Base-by-base conservation (phyloP, 2,329 filamentous ascomycete genomes). In the Aspergillus tanneri region DNA sequence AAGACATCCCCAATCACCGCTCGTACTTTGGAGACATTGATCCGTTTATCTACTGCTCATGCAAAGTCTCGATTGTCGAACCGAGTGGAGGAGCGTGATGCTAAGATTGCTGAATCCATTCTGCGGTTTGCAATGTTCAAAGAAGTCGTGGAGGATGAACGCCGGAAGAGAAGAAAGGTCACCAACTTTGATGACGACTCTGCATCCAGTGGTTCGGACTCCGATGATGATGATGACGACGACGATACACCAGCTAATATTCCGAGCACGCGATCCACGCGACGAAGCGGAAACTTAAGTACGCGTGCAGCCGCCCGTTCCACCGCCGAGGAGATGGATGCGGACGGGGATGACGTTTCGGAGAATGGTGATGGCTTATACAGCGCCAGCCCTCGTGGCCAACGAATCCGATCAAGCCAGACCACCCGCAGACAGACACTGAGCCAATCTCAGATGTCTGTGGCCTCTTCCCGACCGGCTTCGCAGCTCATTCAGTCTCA, bases 71-170 rank as follows among this genome's bases (percentile, higher is more conserved):
- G 93, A 23, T 77, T 99, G 5, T 96, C 90, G 1, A 90, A 83
- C 64, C 79, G 89, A 32, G 90, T 99, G 2, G 91, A 97, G 56
- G 87, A 95, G 67, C 85, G 86, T 46, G 93, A 99, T 68, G 91
- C 92, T 1, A 74, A 88, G 44, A 85, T 90, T 25, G 93, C 93
- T 8, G 92, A 99, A 68, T 81, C 84, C 7, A 95, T 99, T 56
- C 75, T 99, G 24, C 83, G 93, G 14, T 99, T 96, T 64, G 95
- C 93, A 2, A 79, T 99, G 27, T 99, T 99, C 80, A 97, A 97
- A 69, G 93, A 99, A 73, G 85, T 99, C 0, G 79, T 96, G 3
- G 79, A 83, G 57, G 78, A 82, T 55, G 85, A 90, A 67, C 88
- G 90, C 49, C 82, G 85, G 59, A 93, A 92, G 77, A 87, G 93